Percentiles rank a stretch among this genome's conserved stretches.
Conservation (phyloP, 2,329 filamentous ascomycete genomes). For the Mycosphaerella arachidis region DNA sequence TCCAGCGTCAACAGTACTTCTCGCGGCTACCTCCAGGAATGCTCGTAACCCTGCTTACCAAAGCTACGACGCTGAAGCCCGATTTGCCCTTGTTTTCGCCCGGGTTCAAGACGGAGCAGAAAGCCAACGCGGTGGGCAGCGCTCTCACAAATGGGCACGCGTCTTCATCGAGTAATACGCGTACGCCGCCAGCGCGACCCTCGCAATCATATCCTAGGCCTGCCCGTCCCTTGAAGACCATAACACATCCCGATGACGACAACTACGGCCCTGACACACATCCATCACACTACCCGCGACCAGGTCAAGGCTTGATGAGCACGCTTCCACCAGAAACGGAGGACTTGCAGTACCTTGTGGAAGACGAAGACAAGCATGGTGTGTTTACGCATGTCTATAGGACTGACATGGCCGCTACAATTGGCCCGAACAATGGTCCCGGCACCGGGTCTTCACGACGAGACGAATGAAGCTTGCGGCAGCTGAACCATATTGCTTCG, state of each 20-base stretch:
- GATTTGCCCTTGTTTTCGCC: slow-evolving; percentile 61
- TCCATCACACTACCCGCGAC: slow-evolving; percentile 57
- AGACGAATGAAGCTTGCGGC: neutral
- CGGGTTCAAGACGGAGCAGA: slow-evolving; percentile 19
- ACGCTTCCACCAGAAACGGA: slow-evolving; percentile 53
- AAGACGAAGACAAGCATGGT: slow-evolving; percentile 49
- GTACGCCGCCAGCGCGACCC: slow-evolving; percentile 32
- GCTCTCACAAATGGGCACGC: slow-evolving; percentile 16
- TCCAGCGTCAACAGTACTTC: slow-evolving; percentile 48
- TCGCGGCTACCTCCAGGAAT: slow-evolving; percentile 56
- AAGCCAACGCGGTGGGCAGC: slow-evolving; percentile 6
- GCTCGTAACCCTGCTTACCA: slow-evolving; percentile 62
- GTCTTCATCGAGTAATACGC: slow-evolving; percentile 6
- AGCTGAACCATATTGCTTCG: neutral
- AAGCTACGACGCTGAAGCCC: slow-evolving; percentile 57
- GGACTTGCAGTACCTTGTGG: slow-evolving; percentile 59
- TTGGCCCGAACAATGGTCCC: neutral
- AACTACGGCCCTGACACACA: slow-evolving; percentile 51
- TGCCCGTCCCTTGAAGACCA: neutral
- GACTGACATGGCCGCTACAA: neutral
- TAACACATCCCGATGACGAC: slow-evolving; percentile 41
- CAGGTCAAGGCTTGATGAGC: slow-evolving; percentile 55
- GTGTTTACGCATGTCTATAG: slow-evolving; percentile 52
- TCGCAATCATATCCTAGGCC: neutral
- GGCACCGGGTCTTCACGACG: neutral